Evolutionary conservation across 75 land plant genomes (phyloP).

Genomic region (Gnetum montanum): DNA sequence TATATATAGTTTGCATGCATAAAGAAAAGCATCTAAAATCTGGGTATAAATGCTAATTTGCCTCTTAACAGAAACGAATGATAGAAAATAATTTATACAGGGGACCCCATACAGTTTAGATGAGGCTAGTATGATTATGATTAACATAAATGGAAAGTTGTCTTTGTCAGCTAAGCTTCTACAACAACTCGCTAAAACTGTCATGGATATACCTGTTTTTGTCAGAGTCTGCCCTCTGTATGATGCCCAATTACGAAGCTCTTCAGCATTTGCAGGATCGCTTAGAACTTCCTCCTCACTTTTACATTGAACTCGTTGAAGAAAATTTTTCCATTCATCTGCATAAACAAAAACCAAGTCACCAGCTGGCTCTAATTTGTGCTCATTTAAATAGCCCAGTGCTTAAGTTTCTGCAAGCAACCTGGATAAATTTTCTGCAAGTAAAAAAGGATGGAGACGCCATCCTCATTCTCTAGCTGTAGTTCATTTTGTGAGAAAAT

Average conservation of each 20-base stretch:
- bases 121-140: too few species aligned
- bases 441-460: constrained; percentile 90
- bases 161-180: too few species aligned
- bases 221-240: constrained; percentile 90
- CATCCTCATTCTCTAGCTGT: constrained; percentile 81
- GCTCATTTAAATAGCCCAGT: background rate
- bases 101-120: too few species aligned
- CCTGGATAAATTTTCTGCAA: constrained; percentile 98
- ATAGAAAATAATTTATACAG: too few species aligned
- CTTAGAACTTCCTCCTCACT: constrained; percentile 41
- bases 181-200: too few species aligned
- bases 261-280: constrained; percentile 24
- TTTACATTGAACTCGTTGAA: constrained; percentile 38
- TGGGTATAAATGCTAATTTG: too few species aligned
- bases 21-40: too few species aligned
- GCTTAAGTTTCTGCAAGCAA: background rate
- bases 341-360: constrained; percentile 5
- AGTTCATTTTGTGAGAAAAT: constrained; percentile 52
- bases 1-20: too few species aligned
- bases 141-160: too few species aligned
- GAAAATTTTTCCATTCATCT: constrained; percentile 98
- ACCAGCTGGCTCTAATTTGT: too few species aligned
- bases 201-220: constrained; percentile 88
- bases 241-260: constrained; percentile 94
- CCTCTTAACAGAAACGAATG: too few species aligned